A percentile compares a stretch with the other conserved stretches of the same genome.
Evolutionary conservation across 108 stramenopile genomes (phyloP).

Genomic region (Cylindrotheca closterium): DNA sequence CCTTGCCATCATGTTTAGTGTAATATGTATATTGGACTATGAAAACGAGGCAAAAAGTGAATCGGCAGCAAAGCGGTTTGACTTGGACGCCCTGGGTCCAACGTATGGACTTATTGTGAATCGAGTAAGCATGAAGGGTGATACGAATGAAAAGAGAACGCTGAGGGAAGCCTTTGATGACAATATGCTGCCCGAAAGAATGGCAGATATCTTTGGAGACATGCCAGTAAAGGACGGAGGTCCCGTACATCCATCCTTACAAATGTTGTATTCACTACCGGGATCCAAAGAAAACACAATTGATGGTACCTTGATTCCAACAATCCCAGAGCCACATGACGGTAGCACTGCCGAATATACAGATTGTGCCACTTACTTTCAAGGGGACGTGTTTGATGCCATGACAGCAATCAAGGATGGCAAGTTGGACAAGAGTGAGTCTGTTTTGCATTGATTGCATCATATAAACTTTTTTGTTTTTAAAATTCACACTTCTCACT

Average conservation of each 20-base stretch:
- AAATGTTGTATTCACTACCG: slow-evolving; percentile 64
- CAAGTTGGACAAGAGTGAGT: slow-evolving; percentile 39
- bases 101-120: slow-evolving; percentile 87
- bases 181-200: slow-evolving; percentile 26
- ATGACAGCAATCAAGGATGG: slow-evolving; percentile 61
- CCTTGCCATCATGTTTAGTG: too few species aligned
- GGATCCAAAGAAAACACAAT: slow-evolving; percentile 15
- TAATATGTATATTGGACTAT: slow-evolving; percentile 70
- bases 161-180: slow-evolving; percentile 32
- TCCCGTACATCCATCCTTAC: slow-evolving; percentile 74
- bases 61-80: slow-evolving; percentile 6
- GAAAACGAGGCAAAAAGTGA: slow-evolving; percentile 2
- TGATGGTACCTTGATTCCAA: slow-evolving; percentile 64
- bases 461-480: neutral
- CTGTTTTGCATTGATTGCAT: neutral
- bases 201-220: slow-evolving; percentile 61
- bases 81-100: slow-evolving; percentile 26
- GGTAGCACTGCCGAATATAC: slow-evolving; percentile 30
- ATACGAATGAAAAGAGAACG: slow-evolving; percentile 23
- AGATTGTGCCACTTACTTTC: slow-evolving; percentile 57
- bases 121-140: slow-evolving; percentile 46
- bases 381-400: slow-evolving; percentile 68
- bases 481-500: neutral
- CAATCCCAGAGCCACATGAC: slow-evolving; percentile 15
- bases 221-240: slow-evolving; percentile 70